Base-by-base conservation (phyloP, 164 flowering plant species). In the Buxus sempervirens region DNA sequence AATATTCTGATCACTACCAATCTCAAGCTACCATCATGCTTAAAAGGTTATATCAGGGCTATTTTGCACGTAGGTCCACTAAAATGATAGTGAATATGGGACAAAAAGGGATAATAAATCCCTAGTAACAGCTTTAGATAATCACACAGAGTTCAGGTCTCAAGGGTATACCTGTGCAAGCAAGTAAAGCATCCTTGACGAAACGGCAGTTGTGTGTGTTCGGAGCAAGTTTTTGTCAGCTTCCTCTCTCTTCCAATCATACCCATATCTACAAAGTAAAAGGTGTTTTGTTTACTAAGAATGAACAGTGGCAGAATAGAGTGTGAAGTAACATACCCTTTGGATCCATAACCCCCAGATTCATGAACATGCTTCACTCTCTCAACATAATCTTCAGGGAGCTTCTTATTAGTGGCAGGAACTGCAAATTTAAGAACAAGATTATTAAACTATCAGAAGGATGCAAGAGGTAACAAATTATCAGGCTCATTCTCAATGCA, bases 191-290 rank as follows among this genome's bases (percentile, higher is more conserved):
- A 93, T 88, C 77, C 98, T 86, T 38, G 98, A 86, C 27, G 98
- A 89, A 69, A 90, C 97, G 68, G 98, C 98, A 67, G 99, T 96
- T 22, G 98, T 96, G 66, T 96, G 98, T 60, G 98, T 96, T 56
- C 99, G 85, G 48, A 96, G 78, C 72, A 96, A 80, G 73, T 96
- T 96, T 68, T 96, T 96, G 51, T 89, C 71, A 72, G 99, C 98
- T 79, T 96, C 98, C 62, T 89, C 97, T 75, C 97, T 84, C 72
- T 87, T 88, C 99, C 99, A 96, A 1, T 87, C 87, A 83, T 93
- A 96, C 24, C 76, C 85, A 80, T 96, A 93, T 60, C 99, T 96
- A 66, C 54, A 71, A 51, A 32, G 54, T 55, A 66, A 65, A 64
- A 21, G 38, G 27, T n/a, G 16, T 41, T 66, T 63, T 48, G 68